phyloP scores from a whole-genome alignment of 148 eudicot genomes.

The Tetragonia tetragonoides region DNA sequence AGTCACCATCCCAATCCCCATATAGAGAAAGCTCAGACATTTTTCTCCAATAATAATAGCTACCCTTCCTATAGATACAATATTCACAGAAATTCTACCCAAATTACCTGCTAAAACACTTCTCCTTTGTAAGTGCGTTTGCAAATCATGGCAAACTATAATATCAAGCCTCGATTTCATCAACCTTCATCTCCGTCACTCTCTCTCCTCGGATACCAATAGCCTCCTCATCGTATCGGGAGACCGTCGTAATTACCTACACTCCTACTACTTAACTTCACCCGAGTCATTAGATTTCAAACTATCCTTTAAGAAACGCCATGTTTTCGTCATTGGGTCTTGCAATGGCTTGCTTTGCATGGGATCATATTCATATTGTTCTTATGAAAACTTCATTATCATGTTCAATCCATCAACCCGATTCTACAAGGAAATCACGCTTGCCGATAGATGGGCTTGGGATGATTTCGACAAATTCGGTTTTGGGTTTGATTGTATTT shows the following conservation, averaged over 20 bases:
- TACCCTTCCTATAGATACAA: constrained; percentile 12
- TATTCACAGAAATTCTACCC: constrained; percentile 12
- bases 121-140: constrained; percentile 25
- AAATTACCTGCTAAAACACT: constrained; percentile 28
- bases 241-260: background rate
- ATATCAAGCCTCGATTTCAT: constrained; percentile 21
- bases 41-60: background rate
- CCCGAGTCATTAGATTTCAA: background rate
- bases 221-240: constrained; percentile 9
- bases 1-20: no score
- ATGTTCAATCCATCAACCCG: constrained; percentile 25
- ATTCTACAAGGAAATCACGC: background rate
- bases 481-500: constrained; percentile 22
- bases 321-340: constrained; percentile 9
- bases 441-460: background rate
- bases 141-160: constrained; percentile 17
- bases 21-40: no score
- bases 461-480: background rate
- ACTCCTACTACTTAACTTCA: constrained; percentile 2
- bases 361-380: background rate
- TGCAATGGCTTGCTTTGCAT: constrained; percentile 24
- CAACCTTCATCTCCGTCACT: constrained; percentile 8
- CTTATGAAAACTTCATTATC: background rate
- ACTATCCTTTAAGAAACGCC: background rate
- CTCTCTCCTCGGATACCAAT: background rate